These are phyloP conservation scores for Lepidium africanum DNA, from an alignment of 345 rosid species.

Conservation along the genomic window DNA sequence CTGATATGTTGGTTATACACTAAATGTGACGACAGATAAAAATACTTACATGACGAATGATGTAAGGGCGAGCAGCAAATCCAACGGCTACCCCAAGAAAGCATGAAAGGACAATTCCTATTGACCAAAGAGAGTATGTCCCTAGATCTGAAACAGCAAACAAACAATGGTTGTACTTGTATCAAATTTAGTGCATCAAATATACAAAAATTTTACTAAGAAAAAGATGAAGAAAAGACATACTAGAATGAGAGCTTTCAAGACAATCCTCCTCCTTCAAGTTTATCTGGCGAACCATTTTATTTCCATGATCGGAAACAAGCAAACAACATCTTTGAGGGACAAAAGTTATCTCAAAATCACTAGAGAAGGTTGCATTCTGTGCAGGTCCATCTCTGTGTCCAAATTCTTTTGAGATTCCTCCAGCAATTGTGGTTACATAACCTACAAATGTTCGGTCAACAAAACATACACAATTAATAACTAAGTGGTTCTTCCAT, in stretches of 20 bases:
- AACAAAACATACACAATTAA: background rate
- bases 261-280: slow-evolving; percentile 60
- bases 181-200: background rate
- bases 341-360: slow-evolving; percentile 49
- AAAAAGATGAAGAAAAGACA: background rate
- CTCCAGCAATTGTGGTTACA: slow-evolving; percentile 63
- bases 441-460: slow-evolving; percentile 26
- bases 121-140: slow-evolving; percentile 23
- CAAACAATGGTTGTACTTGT: background rate
- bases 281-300: slow-evolving; percentile 47
- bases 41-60: slow-evolving; percentile 39
- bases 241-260: slow-evolving; percentile 41
- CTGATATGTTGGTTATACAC: background rate
- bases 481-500: background rate
- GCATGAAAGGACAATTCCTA: slow-evolving; percentile 26
- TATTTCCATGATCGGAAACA: slow-evolving; percentile 55
- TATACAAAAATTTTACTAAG: background rate
- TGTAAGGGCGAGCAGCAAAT: slow-evolving; percentile 21
- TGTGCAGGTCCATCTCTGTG: slow-evolving; percentile 57
- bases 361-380: slow-evolving; percentile 59
- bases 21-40: background rate
- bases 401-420: slow-evolving; percentile 31
- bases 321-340: slow-evolving; percentile 50
- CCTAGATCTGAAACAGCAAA: slow-evolving; percentile 22
- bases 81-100: slow-evolving; percentile 26